phyloP scores from a whole-genome alignment of 2,329 filamentous ascomycete species.

The Ophiocordyceps australis region DNA sequence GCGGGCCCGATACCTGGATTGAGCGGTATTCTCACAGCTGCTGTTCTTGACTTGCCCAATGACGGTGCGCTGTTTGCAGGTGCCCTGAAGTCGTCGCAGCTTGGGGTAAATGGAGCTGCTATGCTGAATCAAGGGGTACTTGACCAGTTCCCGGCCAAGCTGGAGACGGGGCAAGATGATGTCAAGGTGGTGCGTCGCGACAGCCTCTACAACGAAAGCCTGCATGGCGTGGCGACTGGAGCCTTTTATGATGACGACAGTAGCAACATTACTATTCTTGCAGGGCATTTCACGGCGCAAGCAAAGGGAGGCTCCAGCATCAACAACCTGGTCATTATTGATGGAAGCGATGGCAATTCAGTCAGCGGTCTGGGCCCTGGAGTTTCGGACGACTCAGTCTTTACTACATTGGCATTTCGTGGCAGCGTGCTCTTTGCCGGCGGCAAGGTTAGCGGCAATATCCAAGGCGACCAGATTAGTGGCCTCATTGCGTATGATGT shows the following conservation, averaged over 20 bases:
- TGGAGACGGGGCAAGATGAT: slow-evolving; percentile 16
- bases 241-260: slow-evolving; percentile 53
- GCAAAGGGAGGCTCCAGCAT: slow-evolving; percentile 51
- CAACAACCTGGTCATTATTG: slow-evolving; percentile 68
- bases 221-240: slow-evolving; percentile 58
- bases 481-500: slow-evolving; percentile 75
- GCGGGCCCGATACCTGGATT: slow-evolving; percentile 44
- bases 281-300: slow-evolving; percentile 65
- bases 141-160: slow-evolving; percentile 37
- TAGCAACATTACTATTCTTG: slow-evolving; percentile 73
- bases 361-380: slow-evolving; percentile 52
- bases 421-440: slow-evolving; percentile 62
- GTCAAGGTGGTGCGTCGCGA: slow-evolving; percentile 27
- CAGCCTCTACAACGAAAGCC: slow-evolving; percentile 16
- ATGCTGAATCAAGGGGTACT: slow-evolving; percentile 38
- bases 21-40: slow-evolving; percentile 53
- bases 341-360: slow-evolving; percentile 48
- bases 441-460: slow-evolving; percentile 55
- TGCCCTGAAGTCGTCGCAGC: slow-evolving; percentile 58
- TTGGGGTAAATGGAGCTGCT: slow-evolving; percentile 55
- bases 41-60: slow-evolving; percentile 44
- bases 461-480: slow-evolving; percentile 42
- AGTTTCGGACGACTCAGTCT: slow-evolving; percentile 54
- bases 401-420: slow-evolving; percentile 51
- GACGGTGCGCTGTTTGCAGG: slow-evolving; percentile 61